Evolutionary conservation across 169 alveolate genomes (phyloP).

Genomic region (Eimeria zaria): DNA sequence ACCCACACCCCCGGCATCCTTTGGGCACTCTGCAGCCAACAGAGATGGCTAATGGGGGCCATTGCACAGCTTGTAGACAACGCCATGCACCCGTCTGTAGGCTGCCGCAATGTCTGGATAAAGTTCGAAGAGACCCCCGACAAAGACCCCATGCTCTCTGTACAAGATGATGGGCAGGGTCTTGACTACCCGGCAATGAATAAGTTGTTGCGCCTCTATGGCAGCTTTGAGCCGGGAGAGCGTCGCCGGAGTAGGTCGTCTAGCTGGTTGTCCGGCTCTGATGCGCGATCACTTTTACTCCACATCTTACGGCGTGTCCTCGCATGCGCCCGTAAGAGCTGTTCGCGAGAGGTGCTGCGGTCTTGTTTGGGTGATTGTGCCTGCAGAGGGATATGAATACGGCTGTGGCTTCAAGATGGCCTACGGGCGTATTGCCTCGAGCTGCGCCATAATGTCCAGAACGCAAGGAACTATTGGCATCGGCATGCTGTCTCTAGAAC

Average conservation of each 20-base stretch:
- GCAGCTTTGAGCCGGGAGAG: constrained; percentile 84
- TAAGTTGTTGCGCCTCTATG: constrained; percentile 80
- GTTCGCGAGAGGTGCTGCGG: background rate
- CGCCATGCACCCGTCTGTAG: constrained; percentile 83
- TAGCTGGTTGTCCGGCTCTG: background rate
- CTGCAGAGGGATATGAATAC: constrained; percentile 87
- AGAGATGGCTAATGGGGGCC: constrained; percentile 82
- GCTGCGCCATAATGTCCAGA: constrained; percentile 94
- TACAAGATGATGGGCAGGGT: constrained; percentile 84
- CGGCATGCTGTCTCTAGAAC: constrained; percentile 93
- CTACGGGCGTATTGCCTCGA: constrained; percentile 92
- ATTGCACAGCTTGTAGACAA: constrained; percentile 82
- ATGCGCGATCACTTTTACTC: background rate
- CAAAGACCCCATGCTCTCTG: constrained; percentile 81
- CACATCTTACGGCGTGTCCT: background rate
- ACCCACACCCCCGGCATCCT: constrained; percentile 84
- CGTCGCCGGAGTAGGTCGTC: constrained; percentile 74
- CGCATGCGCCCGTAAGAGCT: background rate
- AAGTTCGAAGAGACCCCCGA: constrained; percentile 82
- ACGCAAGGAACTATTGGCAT: constrained; percentile 93
- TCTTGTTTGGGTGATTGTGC: background rate
- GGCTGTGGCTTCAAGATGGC: constrained; percentile 96
- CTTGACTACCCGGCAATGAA: constrained; percentile 86
- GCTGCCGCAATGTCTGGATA: constrained; percentile 79
- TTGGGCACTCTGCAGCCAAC: constrained; percentile 85